These are phyloP conservation scores for Lachnellula subtilissima DNA, from an alignment of 2,329 filamentous ascomycete species.

Conservation along the genomic window DNA sequence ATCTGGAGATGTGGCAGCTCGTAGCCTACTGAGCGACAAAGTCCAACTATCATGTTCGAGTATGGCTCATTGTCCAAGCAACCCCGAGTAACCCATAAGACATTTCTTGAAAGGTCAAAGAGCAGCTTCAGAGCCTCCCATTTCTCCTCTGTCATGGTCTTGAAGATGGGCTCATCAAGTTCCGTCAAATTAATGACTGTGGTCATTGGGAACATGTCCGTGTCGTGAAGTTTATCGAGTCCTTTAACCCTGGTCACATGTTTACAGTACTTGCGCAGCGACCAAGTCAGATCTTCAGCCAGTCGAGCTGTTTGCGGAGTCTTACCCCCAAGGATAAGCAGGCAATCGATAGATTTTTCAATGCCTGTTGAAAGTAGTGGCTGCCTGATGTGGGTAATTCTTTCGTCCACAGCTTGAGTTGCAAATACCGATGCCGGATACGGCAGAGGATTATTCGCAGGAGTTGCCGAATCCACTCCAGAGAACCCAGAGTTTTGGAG, in stretches of 20 bases:
- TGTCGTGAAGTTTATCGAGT: neutral
- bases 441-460: constrained; percentile 1
- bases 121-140: constrained; percentile 6
- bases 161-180: constrained; percentile 29
- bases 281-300: constrained; percentile 1
- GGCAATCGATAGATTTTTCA: neutral
- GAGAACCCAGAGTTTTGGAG: constrained; percentile 27
- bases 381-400: constrained; percentile 24
- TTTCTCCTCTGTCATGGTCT: constrained; percentile 13
- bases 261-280: neutral
- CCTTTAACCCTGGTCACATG: constrained; percentile 4
- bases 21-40: constrained; percentile 3
- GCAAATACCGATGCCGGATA: constrained; percentile 26
- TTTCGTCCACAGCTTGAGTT: constrained; percentile 33
- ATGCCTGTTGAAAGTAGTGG: constrained; percentile 18
- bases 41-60: constrained; percentile 10
- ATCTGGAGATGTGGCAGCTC: constrained; percentile 13
- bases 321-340: constrained; percentile 21
- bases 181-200: constrained; percentile 22
- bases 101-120: neutral
- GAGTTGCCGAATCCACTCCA: constrained; percentile 25
- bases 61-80: constrained; percentile 8
- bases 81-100: constrained; percentile 16
- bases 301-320: constrained; percentile 9
- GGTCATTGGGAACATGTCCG: neutral